Evolutionary conservation across 208 protist genomes (phyloP), one percentile per base, ranked within the genome.

Genomic region (Trypanosoma scelopori): DNA sequence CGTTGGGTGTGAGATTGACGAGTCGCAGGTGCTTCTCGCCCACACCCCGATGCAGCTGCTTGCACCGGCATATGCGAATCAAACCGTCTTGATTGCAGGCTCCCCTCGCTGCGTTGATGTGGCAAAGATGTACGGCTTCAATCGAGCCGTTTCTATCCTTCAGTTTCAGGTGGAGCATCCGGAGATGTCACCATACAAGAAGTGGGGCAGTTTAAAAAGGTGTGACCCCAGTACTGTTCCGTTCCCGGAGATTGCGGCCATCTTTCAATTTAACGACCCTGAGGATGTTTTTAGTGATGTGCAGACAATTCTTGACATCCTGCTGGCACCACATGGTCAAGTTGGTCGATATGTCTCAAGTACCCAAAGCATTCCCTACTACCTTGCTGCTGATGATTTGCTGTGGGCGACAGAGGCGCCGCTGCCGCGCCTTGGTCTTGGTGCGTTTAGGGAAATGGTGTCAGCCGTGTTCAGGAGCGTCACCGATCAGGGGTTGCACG

Each of bases 21-120:
- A 75, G 15, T 42, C 46, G 37, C 87, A 96, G 70, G 74, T 96
- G 41, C 23, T 93, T 12, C 63, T 93, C 12, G 57, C 87, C 1
- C 87, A 93, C 69, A 88, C 81, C 42, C 90, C 90, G 30, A 96
- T 96, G 90, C 69, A 79, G 28, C 65, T 91, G 23, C 72, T 96
- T 0, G 83, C 69, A 30, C 74, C 70, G 12, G 51, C 47, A 57
- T 93, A 85, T 66, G 63, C 66, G 5, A 42, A 69, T 20, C 45
- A 78, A 47, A 73, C 62, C 13, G 85, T 96, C 23, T 70, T 96
- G 18, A 78, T 96, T 30, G 85, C 86, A 11, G 90, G 90, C 23
- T 42, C 55, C 15, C 65, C 71, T 22, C 53, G 75, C 51, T 87
- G 80, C 51, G 78, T 62, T 0, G 74, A 62, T 23, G 81, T 92